Conservation (phyloP, 1,139 yeast species). For the Taphrina betulina region DNA sequence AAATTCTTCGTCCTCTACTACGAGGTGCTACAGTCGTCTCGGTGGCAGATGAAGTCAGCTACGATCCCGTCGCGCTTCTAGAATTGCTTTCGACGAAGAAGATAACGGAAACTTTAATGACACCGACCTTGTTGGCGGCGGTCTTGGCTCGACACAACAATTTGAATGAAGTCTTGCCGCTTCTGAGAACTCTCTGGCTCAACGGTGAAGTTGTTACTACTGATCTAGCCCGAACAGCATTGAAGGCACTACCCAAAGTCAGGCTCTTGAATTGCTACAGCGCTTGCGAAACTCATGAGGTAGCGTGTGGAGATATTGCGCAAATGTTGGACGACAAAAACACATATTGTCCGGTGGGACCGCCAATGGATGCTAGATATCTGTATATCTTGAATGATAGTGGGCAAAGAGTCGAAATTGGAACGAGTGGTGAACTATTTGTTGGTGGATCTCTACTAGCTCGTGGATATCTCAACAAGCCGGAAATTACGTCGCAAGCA, state of each 20-base stretch:
- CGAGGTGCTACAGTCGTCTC: constrained; percentile 25
- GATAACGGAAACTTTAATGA: constrained; percentile 22
- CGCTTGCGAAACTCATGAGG: constrained; percentile 24
- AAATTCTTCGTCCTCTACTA: constrained; percentile 13
- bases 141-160: constrained; percentile 3
- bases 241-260: constrained; percentile 16
- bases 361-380: constrained; percentile 19
- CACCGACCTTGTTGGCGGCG: constrained; percentile 18
- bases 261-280: constrained; percentile 22
- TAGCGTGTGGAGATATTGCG: constrained; percentile 26
- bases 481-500: constrained; percentile 36
- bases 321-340: constrained; percentile 6
- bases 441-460: constrained; percentile 39
- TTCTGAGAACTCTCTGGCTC: constrained; percentile 17
- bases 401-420: constrained; percentile 5
- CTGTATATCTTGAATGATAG: constrained; percentile 13
- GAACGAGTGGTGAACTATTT: constrained; percentile 38
- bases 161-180: constrained; percentile 4
- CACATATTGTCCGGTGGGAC: constrained; percentile 13
- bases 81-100: constrained; percentile 5
- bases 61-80: constrained; percentile 11
- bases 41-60: constrained; percentile 21
- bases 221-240: constrained; percentile 9
- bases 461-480: constrained; percentile 38
- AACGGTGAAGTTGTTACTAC: constrained; percentile 28